Base-by-base conservation (phyloP, 1,139 yeast species). In the Saccharomycopsis hybrid region DNA sequence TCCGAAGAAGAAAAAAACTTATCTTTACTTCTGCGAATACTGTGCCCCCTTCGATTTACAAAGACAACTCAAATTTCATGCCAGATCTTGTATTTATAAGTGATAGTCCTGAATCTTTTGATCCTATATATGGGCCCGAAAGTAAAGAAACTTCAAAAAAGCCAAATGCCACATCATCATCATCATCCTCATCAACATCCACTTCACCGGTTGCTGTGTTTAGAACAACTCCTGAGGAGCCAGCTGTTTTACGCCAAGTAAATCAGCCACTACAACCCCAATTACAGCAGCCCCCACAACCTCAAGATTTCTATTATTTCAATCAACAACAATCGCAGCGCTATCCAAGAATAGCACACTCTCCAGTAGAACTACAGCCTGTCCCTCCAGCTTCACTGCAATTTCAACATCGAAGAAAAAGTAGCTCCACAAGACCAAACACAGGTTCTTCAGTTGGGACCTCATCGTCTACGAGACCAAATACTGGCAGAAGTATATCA, bases 101-200 rank as follows among this genome's bases (percentile, higher is more conserved):
- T 13, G 54, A 52, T 36, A 52, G 49, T 29, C 52, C 46, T 25
- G 50, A 49, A 38, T 40, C 50, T 29, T 49, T 49, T 11, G 52
- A 46, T 4, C 47, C 50, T 11, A 31, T 52, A 7, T 52, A 49
- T 33, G 54, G 54, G 7, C 50, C 53, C 5, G 13, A 9, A n/a
- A 39, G 46, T 29, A 13, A 38, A 5, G 44, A 29, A 27, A 29
- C 27, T n/a, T 27, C 39, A 11, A 36, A 31, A 5, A 42, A 42
- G 33, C 5, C 8, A 31, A 31, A 9, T 31, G 9, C 33, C n/a
- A n/a, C n/a, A n/a, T n/a, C n/a, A n/a, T n/a, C n/a, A n/a, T n/a
- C n/a, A n/a, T n/a, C n/a, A n/a, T n/a, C n/a, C n/a, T n/a, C n/a
- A n/a, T n/a, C n/a, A n/a, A n/a, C n/a, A n/a, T n/a, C n/a, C n/a